Percentiles rank a stretch among this genome's conserved stretches.
These are phyloP conservation scores for Microbotryum silenes-acaulis DNA, from an alignment of 1,284 basidiomycete species.

Conservation along the genomic window DNA sequence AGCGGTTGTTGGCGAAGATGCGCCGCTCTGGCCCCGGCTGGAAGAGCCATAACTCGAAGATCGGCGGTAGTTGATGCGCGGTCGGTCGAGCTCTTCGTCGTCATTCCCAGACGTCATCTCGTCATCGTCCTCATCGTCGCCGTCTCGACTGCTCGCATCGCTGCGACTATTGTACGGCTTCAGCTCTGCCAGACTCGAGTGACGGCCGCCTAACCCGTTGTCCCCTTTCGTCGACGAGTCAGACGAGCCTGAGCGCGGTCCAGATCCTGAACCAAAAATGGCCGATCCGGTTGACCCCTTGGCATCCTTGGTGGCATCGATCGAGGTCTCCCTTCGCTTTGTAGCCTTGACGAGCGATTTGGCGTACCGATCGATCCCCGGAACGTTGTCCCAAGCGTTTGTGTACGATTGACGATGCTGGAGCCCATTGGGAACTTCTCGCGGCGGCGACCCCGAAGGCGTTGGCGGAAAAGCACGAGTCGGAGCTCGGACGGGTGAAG, in stretches of 20 bases:
- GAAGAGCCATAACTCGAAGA: neutral
- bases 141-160: constrained; percentile 61
- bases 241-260: too few relatives aligned
- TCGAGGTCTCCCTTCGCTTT: constrained; percentile 34
- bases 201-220: constrained; percentile 1
- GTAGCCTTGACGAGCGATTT: constrained; percentile 50
- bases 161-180: constrained; percentile 17
- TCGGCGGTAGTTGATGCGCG: neutral
- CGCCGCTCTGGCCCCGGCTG: neutral
- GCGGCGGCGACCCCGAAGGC: constrained; percentile 30
- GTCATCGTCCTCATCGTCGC: constrained; percentile 70
- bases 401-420: constrained; percentile 34
- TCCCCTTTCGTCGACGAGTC: neutral
- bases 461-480: constrained; percentile 33
- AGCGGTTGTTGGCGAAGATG: neutral
- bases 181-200: neutral
- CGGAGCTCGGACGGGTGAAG: constrained; percentile 43
- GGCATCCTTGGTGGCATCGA: too few relatives aligned
- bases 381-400: constrained; percentile 75
- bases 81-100: constrained; percentile 5
- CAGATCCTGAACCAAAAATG: too few relatives aligned
- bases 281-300: too few relatives aligned
- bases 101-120: constrained; percentile 5
- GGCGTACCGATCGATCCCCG: constrained; percentile 68
- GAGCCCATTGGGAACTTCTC: constrained; percentile 41